Conservation (phyloP, 2,329 filamentous ascomycete species). For the Juglanconis sp. region DNA sequence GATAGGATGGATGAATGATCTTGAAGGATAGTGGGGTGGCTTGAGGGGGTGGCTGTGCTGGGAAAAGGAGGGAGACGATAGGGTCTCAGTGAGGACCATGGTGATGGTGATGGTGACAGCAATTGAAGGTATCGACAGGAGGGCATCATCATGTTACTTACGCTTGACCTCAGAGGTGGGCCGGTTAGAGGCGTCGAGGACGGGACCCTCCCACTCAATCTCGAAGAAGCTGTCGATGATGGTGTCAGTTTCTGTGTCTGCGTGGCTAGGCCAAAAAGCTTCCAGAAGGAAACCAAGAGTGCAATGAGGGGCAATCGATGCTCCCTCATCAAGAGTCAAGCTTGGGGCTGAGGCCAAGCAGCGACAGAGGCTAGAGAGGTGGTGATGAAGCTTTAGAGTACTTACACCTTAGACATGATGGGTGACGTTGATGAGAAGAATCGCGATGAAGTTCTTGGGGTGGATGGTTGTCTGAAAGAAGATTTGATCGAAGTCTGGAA, state of each 20-base stretch:
- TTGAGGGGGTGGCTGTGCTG: background rate
- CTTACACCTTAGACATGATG: slow-evolving; percentile 76
- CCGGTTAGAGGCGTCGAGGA: slow-evolving; percentile 58
- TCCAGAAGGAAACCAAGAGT: background rate
- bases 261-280: slow-evolving; percentile 8
- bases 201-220: slow-evolving; percentile 68
- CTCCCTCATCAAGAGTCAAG: background rate
- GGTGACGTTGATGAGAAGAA: slow-evolving; percentile 36
- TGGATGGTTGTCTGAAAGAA: slow-evolving; percentile 30
- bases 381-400: slow-evolving; percentile 25
- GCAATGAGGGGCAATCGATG: background rate
- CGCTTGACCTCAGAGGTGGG: slow-evolving; percentile 55
- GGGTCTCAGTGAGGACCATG: background rate
- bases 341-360: background rate
- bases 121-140: background rate
- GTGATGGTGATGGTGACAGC: slow-evolving; percentile 5
- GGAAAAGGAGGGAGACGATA: background rate
- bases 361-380: background rate
- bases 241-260: slow-evolving; percentile 2
- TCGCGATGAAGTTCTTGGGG: slow-evolving; percentile 30
- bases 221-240: slow-evolving; percentile 62
- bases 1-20: background rate
- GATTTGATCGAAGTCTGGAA: slow-evolving; percentile 32
- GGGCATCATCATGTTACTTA: slow-evolving; percentile 38
- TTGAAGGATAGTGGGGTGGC: background rate